Percentiles rank a stretch among this genome's conserved stretches.
Conservation (phyloP, 345 rosid genomes). For the Noccaea bulbosa region DNA sequence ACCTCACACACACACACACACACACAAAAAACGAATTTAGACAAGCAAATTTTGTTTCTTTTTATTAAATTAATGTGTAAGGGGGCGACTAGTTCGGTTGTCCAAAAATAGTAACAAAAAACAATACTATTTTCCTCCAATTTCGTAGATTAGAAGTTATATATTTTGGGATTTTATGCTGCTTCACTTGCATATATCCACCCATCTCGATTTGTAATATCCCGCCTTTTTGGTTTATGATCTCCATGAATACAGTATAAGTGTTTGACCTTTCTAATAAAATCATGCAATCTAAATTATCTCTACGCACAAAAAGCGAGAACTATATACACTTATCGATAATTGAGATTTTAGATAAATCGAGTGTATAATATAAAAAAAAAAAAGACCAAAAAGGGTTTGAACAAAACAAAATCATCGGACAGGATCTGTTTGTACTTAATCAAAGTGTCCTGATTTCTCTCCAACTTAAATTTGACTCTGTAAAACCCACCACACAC, state of each 20-base stretch:
- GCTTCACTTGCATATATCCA: neutral
- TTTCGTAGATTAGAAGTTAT: neutral
- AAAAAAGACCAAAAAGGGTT: neutral
- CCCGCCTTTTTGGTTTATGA: neutral
- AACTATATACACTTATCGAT: neutral
- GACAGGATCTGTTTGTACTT: slow-evolving; percentile 39
- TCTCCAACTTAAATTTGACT: slow-evolving; percentile 45
- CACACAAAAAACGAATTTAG: neutral
- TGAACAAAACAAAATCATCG: slow-evolving; percentile 28
- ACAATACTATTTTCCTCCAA: neutral
- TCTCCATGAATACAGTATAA: neutral
- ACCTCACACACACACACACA: neutral
- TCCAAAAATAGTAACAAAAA: slow-evolving; percentile 32
- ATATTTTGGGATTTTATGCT: neutral
- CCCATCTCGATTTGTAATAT: slow-evolving; percentile 18
- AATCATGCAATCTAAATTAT: neutral
- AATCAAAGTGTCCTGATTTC: slow-evolving; percentile 34
- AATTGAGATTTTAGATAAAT: neutral
- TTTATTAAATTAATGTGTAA: neutral
- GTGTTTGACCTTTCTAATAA: neutral
- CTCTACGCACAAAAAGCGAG: neutral
- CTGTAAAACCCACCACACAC: slow-evolving; percentile 45
- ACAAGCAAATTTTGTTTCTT: neutral
- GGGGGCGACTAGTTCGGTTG: slow-evolving; percentile 23
- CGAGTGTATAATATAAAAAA: neutral